Conservation (phyloP, 345 rosid species). For the Sonneratia caseolaris region DNA sequence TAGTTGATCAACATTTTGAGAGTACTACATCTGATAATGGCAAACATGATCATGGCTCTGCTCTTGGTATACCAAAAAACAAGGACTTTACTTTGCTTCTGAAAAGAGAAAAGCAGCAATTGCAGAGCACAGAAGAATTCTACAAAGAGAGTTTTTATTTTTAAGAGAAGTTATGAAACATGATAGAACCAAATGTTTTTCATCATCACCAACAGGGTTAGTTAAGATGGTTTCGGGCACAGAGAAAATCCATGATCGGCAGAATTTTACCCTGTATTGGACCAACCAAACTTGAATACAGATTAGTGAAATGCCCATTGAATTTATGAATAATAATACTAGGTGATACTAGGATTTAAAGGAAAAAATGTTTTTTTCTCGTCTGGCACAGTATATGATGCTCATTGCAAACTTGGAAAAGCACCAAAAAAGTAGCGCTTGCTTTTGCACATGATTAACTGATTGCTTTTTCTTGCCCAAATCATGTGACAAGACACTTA, state of each 20-base stretch:
- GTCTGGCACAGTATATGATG: background rate
- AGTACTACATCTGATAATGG: background rate
- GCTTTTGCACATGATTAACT: background rate
- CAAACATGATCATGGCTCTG: background rate
- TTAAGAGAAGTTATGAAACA: background rate
- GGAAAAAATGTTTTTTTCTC: background rate
- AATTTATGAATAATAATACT: no score
- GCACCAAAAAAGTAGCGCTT: background rate
- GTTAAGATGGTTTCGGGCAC: no score
- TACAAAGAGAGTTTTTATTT: background rate
- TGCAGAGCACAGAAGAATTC: background rate
- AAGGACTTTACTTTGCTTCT: background rate
- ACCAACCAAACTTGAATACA: no score
- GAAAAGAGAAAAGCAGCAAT: background rate
- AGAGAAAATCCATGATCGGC: no score
- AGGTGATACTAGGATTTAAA: no score
- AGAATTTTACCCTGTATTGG: no score
- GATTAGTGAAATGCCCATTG: no score
- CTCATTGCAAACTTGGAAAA: background rate
- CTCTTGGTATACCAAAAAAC: background rate
- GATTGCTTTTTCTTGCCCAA: background rate
- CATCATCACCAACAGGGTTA: background rate
- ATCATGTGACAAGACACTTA: background rate
- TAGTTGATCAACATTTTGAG: background rate
- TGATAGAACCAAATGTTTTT: background rate